A percentile compares a stretch with the other conserved stretches of the same genome.
Conservation (phyloP, 2,329 filamentous ascomycete genomes). For the Exophiala sp. region DNA sequence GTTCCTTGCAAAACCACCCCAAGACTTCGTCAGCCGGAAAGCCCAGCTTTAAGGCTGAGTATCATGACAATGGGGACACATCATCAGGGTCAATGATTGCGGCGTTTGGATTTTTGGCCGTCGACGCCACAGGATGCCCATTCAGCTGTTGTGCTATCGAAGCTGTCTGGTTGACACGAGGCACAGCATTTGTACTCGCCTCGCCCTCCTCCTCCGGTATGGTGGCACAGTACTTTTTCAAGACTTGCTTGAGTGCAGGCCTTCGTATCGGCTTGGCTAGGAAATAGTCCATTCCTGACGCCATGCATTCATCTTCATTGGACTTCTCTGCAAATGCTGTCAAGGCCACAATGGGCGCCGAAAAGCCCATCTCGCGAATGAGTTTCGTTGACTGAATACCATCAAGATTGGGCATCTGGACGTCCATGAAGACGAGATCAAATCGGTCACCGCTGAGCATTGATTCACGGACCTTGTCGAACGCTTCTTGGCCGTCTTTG, state of each 20-base stretch:
- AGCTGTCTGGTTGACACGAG: background rate
- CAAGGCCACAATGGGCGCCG: slow-evolving; percentile 81
- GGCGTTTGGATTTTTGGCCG: slow-evolving; percentile 1
- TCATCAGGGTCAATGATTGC: slow-evolving; percentile 9
- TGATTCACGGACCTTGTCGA: slow-evolving; percentile 76
- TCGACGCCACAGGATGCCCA: background rate
- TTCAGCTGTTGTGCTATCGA: background rate
- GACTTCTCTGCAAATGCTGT: slow-evolving; percentile 89
- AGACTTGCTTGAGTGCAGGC: slow-evolving; percentile 80
- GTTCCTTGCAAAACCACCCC: background rate
- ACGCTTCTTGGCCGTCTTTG: slow-evolving; percentile 81
- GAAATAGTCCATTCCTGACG: slow-evolving; percentile 91
- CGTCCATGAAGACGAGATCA: slow-evolving; percentile 93
- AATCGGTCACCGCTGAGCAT: slow-evolving; percentile 72
- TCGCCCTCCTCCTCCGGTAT: slow-evolving; percentile 67
- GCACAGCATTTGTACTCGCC: slow-evolving; percentile 14
- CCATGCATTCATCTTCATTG: slow-evolving; percentile 81
- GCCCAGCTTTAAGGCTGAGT: background rate
- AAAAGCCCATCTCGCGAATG: slow-evolving; percentile 83
- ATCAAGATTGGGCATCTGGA: slow-evolving; percentile 91
- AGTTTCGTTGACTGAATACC: slow-evolving; percentile 80
- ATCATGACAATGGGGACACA: slow-evolving; percentile 22
- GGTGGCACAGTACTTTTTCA: slow-evolving; percentile 75
- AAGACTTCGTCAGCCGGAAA: background rate
- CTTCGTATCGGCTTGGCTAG: slow-evolving; percentile 71